Evolutionary conservation across 805 yeast genomes (phyloP), one percentile per base, ranked within the genome.

Genomic region (Danielia oregonensis): DNA sequence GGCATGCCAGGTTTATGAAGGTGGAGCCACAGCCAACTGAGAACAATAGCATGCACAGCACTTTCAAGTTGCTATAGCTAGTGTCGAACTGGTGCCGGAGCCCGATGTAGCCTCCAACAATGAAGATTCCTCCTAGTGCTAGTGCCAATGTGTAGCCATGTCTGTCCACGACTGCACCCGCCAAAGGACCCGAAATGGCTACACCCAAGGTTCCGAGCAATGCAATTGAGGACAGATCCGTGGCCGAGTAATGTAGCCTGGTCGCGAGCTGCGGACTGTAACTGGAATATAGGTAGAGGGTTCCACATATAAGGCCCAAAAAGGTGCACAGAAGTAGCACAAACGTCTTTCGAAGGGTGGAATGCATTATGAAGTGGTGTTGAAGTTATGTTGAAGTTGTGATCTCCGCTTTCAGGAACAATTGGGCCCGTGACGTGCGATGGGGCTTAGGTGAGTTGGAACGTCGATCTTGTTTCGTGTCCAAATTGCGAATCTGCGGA

Each of bases 251-350:
- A 14, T 61, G 59, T 34, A 85, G 67, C 33, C 68, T 66, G 18
- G 56, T 57, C 1, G 88, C 85, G 35, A 83, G 66, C 53, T 85
- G 93, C 0, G 94, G 91, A 24, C 87, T 81, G 54, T 78, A 85
- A 1, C 86, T 85, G 6, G 86, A 78, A 58, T 79, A 85, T 29
- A 84, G 62, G 57, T 85, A 85, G 48, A 82, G 63, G 2, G 93
- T 85, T 1, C 94, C 94, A 46, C 86, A 77, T 12, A 73, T 72
- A 30, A 80, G 55, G 9, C 82, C 83, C 44, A 64, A 34, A 52
- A 46, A 49, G 14, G 61, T 55, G 39, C 57, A 52, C 30, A 54
- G 44, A 17, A 55, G 44, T 17, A 55, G 44, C 32, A 52, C 40
- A 15, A 52, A 41, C 17, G 49, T 45, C 32, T 51, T 49, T 26